A percentile compares a stretch with the other conserved stretches of the same genome.
These are phyloP conservation scores for Xylariaceae sp. DNA, from an alignment of 2,329 filamentous ascomycete genomes.

Conservation along the genomic window DNA sequence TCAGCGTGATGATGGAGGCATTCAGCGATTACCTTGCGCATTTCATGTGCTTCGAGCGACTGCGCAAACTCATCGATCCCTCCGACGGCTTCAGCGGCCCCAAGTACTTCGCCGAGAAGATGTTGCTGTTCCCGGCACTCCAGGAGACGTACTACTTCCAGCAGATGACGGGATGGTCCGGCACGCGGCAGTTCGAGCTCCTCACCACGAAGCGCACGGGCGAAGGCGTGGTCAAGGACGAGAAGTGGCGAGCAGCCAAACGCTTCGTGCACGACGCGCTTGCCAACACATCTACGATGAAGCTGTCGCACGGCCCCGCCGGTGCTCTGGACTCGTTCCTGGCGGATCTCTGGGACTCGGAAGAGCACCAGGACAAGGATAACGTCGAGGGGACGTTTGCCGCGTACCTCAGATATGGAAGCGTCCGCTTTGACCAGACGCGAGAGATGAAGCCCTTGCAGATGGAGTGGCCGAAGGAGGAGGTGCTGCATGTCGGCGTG, in stretches of 20 bases:
- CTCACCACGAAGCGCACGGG: conserved; percentile 32
- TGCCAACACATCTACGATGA: conserved; percentile 38
- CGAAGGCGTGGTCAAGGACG: conserved; percentile 29
- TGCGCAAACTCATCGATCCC: conserved; percentile 40
- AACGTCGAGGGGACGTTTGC: conserved; percentile 36
- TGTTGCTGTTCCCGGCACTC: conserved; percentile 37
- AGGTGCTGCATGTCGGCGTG: conserved; percentile 28
- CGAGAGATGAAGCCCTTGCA: conserved; percentile 29
- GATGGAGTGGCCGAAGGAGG: conserved; percentile 29
- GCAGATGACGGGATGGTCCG: conserved; percentile 36
- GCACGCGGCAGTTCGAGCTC: conserved; percentile 37
- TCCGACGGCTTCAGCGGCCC: conserved; percentile 39
- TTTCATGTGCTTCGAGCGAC: conserved; percentile 35
- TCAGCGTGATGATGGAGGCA: conserved; percentile 29
- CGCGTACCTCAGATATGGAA: conserved; percentile 36
- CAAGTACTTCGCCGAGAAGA: conserved; percentile 38
- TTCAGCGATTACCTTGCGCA: conserved; percentile 39
- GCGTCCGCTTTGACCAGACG: conserved; percentile 34
- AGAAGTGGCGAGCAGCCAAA: conserved; percentile 35
- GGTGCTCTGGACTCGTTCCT: conserved; percentile 34
- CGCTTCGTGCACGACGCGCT: conserved; percentile 36
- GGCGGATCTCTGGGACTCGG: conserved; percentile 38
- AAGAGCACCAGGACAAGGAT: conserved; percentile 37
- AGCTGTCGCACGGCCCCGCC: conserved; percentile 38
- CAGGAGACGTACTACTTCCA: conserved; percentile 37